Evolutionary conservation across 1,284 basidiomycete genomes (phyloP), one percentile per base, ranked within the genome.

Genomic region (Puccinia triticina): DNA sequence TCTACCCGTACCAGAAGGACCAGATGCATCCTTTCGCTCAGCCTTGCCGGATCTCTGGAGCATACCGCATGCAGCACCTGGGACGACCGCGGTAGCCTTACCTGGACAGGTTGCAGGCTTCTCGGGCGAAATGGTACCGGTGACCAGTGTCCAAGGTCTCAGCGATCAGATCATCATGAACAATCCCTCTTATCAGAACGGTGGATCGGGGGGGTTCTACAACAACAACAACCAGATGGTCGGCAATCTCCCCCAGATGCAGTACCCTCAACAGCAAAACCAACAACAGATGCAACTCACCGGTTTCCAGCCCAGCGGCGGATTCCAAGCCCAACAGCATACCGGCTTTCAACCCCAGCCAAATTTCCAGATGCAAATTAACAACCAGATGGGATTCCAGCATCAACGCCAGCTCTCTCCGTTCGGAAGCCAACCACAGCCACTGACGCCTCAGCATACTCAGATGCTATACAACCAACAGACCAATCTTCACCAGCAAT

Each of bases 11-110:
- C 79, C 79, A 32, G 79, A 81, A 26, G 79, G 79, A 37, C 79
- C 79, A 7, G 79, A 81, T 53, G 79, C 79, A 37, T 81, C 79
- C 1, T 81, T 81, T n/a, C 69, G 79, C 37, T 81, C 79, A 8
- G 69, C 79, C 21, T 66, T 81, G 50, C 79, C 79, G 18, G 79
- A 81, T 66, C 71, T 81, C 11, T 81, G 79, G 79, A 81, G 79
- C 40, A 81, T 81, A 29, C 79, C 79, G 11, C 79, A 81, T 32
- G 53, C 79, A 10, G 79, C 79, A 29, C 79, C 79, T 43, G 79
- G 79, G 18, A 73, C 79, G 18, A 43, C 67, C 11, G 71, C 79
- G 5, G 71, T 81, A 32, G 79, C 79, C 14, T 43, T 81, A 53
- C 79, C 79, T 53, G 79, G 79, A 29, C 79, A 81, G 66, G 71